Percentiles rank a stretch among this genome's conserved stretches.
These are phyloP conservation scores for Saxophila tyrrhenica DNA, from an alignment of 495 filamentous ascomycete species.

Conservation along the genomic window DNA sequence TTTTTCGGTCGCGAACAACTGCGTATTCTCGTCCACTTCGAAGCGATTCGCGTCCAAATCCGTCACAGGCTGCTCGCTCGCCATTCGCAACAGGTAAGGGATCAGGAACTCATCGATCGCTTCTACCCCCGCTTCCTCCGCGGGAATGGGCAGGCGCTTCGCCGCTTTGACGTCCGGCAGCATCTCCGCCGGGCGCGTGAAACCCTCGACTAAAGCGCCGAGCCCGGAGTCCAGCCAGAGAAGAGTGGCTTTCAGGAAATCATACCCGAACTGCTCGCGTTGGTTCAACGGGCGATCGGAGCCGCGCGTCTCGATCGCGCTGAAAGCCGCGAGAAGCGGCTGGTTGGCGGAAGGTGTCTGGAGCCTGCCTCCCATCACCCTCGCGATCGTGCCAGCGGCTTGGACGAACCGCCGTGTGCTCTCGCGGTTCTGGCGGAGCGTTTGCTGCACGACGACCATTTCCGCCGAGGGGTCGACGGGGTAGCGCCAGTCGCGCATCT, in stretches of 20 bases:
- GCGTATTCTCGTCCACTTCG: slow-evolving; percentile 41
- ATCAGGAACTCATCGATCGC: slow-evolving; percentile 47
- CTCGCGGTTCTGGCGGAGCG: slow-evolving; percentile 46
- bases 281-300: slow-evolving; percentile 36
- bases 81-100: slow-evolving; percentile 45
- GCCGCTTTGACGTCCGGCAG: slow-evolving; percentile 23
- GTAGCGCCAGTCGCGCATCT: slow-evolving; percentile 47
- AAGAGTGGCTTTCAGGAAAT: slow-evolving; percentile 53
- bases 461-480: slow-evolving; percentile 44
- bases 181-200: slow-evolving; percentile 34
- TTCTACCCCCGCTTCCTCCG: slow-evolving; percentile 34
- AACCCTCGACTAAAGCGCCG: slow-evolving; percentile 42
- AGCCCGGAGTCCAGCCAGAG: slow-evolving; percentile 51
- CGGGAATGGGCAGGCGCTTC: slow-evolving; percentile 38
- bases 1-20: slow-evolving; percentile 43
- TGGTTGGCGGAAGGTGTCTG: slow-evolving; percentile 28
- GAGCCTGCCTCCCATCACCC: slow-evolving; percentile 41
- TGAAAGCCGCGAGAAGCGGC: slow-evolving; percentile 22
- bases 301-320: slow-evolving; percentile 36
- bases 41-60: slow-evolving; percentile 52
- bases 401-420: slow-evolving; percentile 55
- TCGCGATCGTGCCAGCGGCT: slow-evolving; percentile 51
- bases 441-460: slow-evolving; percentile 44
- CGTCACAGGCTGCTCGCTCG: slow-evolving; percentile 37
- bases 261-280: slow-evolving; percentile 45